These are phyloP conservation scores for Mycena filopes DNA, from an alignment of 768 basidiomycete genomes.

Conservation along the genomic window DNA sequence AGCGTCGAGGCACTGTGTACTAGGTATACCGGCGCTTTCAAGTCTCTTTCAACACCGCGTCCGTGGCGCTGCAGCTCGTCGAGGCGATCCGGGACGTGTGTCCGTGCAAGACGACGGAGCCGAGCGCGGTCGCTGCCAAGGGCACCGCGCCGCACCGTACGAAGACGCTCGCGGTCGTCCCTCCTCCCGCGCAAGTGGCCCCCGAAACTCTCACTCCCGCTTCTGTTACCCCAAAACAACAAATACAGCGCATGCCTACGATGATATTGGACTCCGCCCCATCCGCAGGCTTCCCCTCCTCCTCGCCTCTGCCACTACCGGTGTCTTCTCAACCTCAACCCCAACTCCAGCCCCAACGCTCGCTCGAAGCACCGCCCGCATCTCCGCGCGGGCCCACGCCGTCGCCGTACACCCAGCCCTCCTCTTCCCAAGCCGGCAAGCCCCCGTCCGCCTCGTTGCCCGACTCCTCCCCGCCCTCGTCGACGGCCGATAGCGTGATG, in stretches of 20 bases:
- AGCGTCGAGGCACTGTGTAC: too few species aligned
- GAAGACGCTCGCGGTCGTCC: neutral
- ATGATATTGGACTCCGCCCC: constrained; percentile 3
- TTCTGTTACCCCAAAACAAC: neutral
- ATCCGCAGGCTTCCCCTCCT: too few species aligned
- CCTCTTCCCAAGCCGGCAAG: constrained; percentile 3
- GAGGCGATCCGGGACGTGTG: constrained; percentile 73
- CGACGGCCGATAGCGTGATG: constrained; percentile 36
- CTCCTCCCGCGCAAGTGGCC: too few species aligned
- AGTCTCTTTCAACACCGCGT: constrained; percentile 67
- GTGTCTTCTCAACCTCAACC: constrained; percentile 20
- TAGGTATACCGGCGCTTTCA: constrained; percentile 85
- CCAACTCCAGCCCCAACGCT: too few species aligned
- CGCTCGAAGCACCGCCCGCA: too few species aligned
- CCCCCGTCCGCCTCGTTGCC: constrained; percentile 31
- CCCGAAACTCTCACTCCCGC: neutral
- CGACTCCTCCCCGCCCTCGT: constrained; percentile 45
- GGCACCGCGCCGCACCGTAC: neutral
- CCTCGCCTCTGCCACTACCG: constrained; percentile 5
- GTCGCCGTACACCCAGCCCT: too few species aligned
- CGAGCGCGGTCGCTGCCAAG: neutral
- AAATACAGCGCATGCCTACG: constrained; percentile 7
- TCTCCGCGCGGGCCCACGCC: too few species aligned
- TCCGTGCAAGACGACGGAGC: constrained; percentile 73
- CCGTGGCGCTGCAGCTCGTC: constrained; percentile 66